Evolutionary conservation across 768 basidiomycete genomes (phyloP).

Genomic region (Leucogyrophana mollusca): DNA sequence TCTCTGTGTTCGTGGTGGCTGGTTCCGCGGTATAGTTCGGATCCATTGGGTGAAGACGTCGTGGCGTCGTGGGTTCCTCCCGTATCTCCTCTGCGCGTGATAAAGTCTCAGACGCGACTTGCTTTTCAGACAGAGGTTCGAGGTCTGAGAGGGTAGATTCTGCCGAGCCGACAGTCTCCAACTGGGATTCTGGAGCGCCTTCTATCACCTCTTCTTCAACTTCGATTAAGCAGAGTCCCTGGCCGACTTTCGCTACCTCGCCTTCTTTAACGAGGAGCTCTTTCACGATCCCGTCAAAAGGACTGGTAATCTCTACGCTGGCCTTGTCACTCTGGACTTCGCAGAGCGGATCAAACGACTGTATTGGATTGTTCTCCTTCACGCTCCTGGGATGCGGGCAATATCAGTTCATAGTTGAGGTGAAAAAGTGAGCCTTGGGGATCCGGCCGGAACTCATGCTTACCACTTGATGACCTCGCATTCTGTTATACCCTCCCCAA

Average conservation of each 20-base stretch:
- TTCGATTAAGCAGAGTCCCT: conserved; percentile 76
- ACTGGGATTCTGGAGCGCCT: conserved; percentile 13
- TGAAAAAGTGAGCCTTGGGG: neutral
- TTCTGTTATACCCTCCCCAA: conserved; percentile 90
- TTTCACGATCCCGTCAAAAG: conserved; percentile 74
- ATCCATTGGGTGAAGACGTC: conserved; percentile 61
- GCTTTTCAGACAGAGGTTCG: neutral
- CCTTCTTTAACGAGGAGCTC: conserved; percentile 78
- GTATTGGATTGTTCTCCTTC: conserved; percentile 46
- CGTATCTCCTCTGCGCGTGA: neutral
- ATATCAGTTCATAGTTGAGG: neutral
- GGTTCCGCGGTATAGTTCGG: conserved; percentile 40
- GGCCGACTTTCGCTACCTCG: conserved; percentile 80
- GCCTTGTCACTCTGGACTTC: conserved; percentile 92
- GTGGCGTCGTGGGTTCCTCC: conserved; percentile 1
- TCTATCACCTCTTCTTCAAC: conserved; percentile 58
- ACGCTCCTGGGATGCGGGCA: conserved; percentile 51
- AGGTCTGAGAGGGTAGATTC: neutral
- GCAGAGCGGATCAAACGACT: conserved; percentile 71
- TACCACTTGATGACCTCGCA: conserved; percentile 88
- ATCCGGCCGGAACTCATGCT: conserved; percentile 31
- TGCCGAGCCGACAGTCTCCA: conserved; percentile 5
- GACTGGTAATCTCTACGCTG: conserved; percentile 87
- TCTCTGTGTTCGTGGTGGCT: conserved; percentile 15
- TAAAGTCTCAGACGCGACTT: conserved; percentile 14